Base-by-base conservation (phyloP, 345 rosid species). In the Jatropha curcas region DNA sequence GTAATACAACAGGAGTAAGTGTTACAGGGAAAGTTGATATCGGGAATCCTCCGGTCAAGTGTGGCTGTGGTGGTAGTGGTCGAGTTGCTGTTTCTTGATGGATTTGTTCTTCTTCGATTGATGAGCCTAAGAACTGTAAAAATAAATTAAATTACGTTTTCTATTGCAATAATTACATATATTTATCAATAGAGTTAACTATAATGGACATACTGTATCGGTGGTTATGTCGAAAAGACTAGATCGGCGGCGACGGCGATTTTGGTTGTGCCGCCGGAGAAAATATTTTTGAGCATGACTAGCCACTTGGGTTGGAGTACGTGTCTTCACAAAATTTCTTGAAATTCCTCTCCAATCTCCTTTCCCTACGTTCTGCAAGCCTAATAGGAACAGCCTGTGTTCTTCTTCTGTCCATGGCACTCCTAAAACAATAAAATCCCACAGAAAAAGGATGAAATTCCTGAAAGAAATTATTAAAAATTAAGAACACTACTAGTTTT, bases 281-380 rank as follows among this genome's bases (percentile, higher is more conserved):
- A 90, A 90, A 65, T 90, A 88, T 72, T 90, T 90, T 77, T 90
- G 96, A 71, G 96, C 96, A 75, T 90, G 96, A 65, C 96, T 90
- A 6, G 96, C 96, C 19, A 90, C 96, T 67, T 90, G 96, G 4
- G 96, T 88, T 3, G 96, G 93, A 3, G 96, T 88, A 33, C 96
- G 87, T 16, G 93, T 88, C 83, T 87, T 90, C 12, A 90, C 96
- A 67, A 86, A 88, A 79, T 90, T 88, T 68, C 93, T 82, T 3
- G 96, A 90, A 53, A 90, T 86, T 16, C 96, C 93, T 79, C 93
- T 84, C 96, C 96, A 90, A 57, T 90, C 91, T 46, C 96, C 96
- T 83, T 90, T 88, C 4, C 96, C 96, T 0, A 90, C 91, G 71
- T 81, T 87, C 80, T 88, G 87, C 45, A 90, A 65, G 45, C 96